Percentiles rank a stretch among this genome's conserved stretches.
Evolutionary conservation across 495 filamentous ascomycete species (phyloP).

Genomic region (Penicillium paradoxum): DNA sequence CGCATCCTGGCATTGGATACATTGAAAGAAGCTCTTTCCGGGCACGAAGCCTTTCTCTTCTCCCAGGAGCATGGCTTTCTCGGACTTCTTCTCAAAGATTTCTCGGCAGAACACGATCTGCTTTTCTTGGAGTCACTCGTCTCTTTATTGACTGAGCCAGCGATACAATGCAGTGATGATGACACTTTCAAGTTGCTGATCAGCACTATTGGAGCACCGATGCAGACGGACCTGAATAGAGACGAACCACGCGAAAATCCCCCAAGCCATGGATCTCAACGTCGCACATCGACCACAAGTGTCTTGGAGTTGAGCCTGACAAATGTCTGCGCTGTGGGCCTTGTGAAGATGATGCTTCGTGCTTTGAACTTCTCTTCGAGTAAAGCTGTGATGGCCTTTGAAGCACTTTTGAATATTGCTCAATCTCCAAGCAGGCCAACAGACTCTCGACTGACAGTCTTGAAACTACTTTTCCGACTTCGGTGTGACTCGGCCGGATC

Average conservation of each 20-base stretch:
- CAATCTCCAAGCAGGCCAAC: slow-evolving; percentile 39
- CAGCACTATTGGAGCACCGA: slow-evolving; percentile 32
- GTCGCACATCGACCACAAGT: slow-evolving; percentile 30
- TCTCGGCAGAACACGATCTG: slow-evolving; percentile 44
- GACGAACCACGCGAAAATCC: slow-evolving; percentile 19
- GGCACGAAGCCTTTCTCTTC: slow-evolving; percentile 35
- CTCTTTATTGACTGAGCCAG: slow-evolving; percentile 37
- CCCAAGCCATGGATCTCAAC: slow-evolving; percentile 20
- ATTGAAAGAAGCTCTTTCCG: slow-evolving; percentile 61
- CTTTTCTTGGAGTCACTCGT: slow-evolving; percentile 48
- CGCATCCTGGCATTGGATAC: slow-evolving; percentile 63
- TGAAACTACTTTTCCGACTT: slow-evolving; percentile 81
- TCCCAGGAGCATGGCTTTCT: slow-evolving; percentile 37
- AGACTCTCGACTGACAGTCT: slow-evolving; percentile 70
- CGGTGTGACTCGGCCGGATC: slow-evolving; percentile 72
- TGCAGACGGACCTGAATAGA: slow-evolving; percentile 31
- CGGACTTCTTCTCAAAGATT: slow-evolving; percentile 36
- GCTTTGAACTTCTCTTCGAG: slow-evolving; percentile 36
- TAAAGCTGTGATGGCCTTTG: slow-evolving; percentile 37
- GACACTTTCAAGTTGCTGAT: slow-evolving; percentile 31
- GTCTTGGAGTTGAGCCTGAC: slow-evolving; percentile 35
- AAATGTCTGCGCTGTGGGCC: slow-evolving; percentile 40
- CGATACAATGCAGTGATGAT: slow-evolving; percentile 28
- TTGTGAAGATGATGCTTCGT: slow-evolving; percentile 43
- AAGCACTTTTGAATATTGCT: slow-evolving; percentile 36